Conservation (phyloP, 2,329 filamentous ascomycete species). For the Plectosphaerella plurivora region DNA sequence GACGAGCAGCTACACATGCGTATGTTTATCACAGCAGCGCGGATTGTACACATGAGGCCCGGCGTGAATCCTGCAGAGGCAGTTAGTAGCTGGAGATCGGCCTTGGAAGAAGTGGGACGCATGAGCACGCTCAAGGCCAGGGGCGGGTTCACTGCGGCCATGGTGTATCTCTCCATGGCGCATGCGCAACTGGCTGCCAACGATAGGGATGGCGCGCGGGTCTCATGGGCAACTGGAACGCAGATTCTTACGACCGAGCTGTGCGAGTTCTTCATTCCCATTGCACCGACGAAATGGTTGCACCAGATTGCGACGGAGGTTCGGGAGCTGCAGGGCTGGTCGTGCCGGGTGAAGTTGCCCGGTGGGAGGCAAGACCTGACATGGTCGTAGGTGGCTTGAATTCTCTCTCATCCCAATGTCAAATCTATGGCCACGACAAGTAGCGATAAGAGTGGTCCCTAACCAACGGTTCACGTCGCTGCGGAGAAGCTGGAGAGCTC, state of each 20-base stretch:
- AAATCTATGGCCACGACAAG: no score
- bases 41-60: conserved; percentile 13
- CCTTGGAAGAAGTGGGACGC: conserved; percentile 12
- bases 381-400: conserved; percentile 1
- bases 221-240: no score
- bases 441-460: no score
- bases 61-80: conserved; percentile 10
- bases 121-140: conserved; percentile 16
- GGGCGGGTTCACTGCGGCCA: conserved; percentile 17
- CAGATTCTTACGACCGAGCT: conserved; percentile 10
- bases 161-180: conserved; percentile 21
- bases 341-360: conserved; percentile 23
- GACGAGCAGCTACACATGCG: conserved; percentile 26
- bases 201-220: conserved; percentile 5
- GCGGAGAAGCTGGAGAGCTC: no score
- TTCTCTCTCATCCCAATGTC: no score
- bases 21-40: conserved; percentile 18
- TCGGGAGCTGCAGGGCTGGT: conserved; percentile 18
- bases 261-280: conserved; percentile 25
- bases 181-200: conserved; percentile 19
- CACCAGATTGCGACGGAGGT: conserved; percentile 18
- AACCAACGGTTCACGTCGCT: no score
- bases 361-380: conserved; percentile 11
- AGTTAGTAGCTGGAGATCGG: conserved; percentile 13
- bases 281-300: conserved; percentile 23